Conservation (phyloP, 1,284 basidiomycete genomes). For the Cutaneotrichosporon cyanovorans region DNA sequence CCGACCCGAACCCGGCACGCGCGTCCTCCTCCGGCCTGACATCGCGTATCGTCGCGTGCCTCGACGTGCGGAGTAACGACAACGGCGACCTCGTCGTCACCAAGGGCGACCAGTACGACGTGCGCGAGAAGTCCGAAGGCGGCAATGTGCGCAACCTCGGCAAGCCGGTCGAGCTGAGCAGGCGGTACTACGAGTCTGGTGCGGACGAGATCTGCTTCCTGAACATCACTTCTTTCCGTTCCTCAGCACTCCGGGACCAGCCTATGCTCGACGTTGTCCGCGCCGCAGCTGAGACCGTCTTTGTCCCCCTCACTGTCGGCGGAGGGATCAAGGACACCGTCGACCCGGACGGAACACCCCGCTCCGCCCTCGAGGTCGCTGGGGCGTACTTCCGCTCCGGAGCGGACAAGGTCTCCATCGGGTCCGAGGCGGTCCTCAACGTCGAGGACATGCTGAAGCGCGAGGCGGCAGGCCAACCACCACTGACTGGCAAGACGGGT, state of each 20-base stretch:
- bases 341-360: slow-evolving; percentile 87
- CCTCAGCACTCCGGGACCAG: slow-evolving; percentile 89
- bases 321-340: slow-evolving; percentile 95
- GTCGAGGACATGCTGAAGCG: slow-evolving; percentile 70
- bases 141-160: slow-evolving; percentile 93
- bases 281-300: slow-evolving; percentile 79
- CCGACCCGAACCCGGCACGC: slow-evolving; percentile 18
- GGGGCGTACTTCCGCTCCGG: slow-evolving; percentile 94
- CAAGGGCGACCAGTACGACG: slow-evolving; percentile 98
- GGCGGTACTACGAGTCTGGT: slow-evolving; percentile 76
- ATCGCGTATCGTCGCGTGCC: slow-evolving; percentile 91
- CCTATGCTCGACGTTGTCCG: slow-evolving; percentile 96
- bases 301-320: slow-evolving; percentile 97
- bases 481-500: slow-evolving; percentile 56
- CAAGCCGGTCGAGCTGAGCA: slow-evolving; percentile 88
- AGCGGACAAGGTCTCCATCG: slow-evolving; percentile 91
- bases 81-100: slow-evolving; percentile 96
- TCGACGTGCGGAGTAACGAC: slow-evolving; percentile 97
- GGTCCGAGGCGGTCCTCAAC: slow-evolving; percentile 87
- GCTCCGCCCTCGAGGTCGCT: slow-evolving; percentile 86
- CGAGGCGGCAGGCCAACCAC: slow-evolving; percentile 48
- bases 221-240: slow-evolving; percentile 99
- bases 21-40: slow-evolving; percentile 60
- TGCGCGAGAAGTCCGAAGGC: slow-evolving; percentile 67
- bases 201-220: slow-evolving; percentile 97